Base-by-base conservation (phyloP, 2,329 filamentous ascomycete genomes). In the Acephala macrosclerotiorum region DNA sequence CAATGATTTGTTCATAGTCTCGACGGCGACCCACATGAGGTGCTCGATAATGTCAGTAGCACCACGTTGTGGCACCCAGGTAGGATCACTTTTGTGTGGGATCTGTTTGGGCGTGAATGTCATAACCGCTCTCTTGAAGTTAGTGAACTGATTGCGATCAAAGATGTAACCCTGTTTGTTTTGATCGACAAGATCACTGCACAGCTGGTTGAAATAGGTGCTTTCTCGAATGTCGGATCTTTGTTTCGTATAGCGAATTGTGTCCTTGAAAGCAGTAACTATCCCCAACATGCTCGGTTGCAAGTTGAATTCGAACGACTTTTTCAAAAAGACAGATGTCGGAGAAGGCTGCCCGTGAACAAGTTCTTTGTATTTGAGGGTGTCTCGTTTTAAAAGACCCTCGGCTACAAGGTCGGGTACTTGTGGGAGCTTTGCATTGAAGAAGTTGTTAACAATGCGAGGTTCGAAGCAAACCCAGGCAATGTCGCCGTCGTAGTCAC, bases 401-500 rank as follows among this genome's bases (percentile, higher is more conserved):
- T 78, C 67, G 7, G 77, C 64, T 7, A 84, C 79, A 0, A 89
- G 75, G 60, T 86, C 82, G 0, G 78, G 78, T 8, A 76, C 62
- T 0, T 73, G 36, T 0, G 85, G 86, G 6, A 83, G 77, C 0
- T 83, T 79, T 4, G 87, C 86, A 65, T 91, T 93, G 4, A 73
- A 70, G 70, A 95, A 95, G n/a, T 87, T 87, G 5, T 80, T 71
- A 0, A 92, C 90, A 2, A 96, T 83, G 0, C 79, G 77, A 0
- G 81, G 79, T 33, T 94, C 91, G 90, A 90, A 95, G 72, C 90
- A 93, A 0, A 93, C 79, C 91, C 91, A 94, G 4, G 91, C 87
- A n/a, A 80, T 84, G 68, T 96, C 92, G 0, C 92, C 92, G 70
- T 95, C 92, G 68, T 94, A 95, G 72, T 95, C 92, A 0, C 92